A percentile compares a stretch with the other conserved stretches of the same genome.
Evolutionary conservation across 108 stramenopile species (phyloP).

Genomic region (Chaetoceros tenuissimus): DNA sequence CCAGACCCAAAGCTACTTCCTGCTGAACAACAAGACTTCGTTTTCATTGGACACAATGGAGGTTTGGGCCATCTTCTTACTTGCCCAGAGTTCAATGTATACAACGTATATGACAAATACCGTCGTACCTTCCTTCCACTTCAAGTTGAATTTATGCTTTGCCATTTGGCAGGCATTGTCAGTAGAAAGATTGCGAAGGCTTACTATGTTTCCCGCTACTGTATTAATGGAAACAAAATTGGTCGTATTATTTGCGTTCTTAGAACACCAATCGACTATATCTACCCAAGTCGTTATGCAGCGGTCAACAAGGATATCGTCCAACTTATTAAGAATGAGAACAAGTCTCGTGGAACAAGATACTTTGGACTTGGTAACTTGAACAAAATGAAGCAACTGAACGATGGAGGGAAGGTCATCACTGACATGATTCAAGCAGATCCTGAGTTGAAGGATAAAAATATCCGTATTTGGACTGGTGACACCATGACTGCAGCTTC

Average conservation of each 20-base stretch:
- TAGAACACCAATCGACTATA: constrained; percentile 54
- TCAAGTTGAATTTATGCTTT: constrained; percentile 44
- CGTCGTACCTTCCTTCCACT: constrained; percentile 40
- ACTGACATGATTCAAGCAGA: constrained; percentile 51
- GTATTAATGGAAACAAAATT: constrained; percentile 44
- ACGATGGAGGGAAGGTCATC: constrained; percentile 57
- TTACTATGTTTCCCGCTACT: constrained; percentile 47
- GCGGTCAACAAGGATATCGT: constrained; percentile 52
- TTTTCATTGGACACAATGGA: constrained; percentile 65
- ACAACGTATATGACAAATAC: constrained; percentile 48
- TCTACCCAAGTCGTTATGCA: constrained; percentile 34
- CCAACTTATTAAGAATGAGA: constrained; percentile 36
- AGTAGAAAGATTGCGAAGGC: constrained; percentile 25
- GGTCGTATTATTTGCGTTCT: constrained; percentile 53
- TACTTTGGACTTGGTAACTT: constrained; percentile 63
- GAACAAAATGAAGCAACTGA: constrained; percentile 74
- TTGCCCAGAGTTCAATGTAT: constrained; percentile 49
- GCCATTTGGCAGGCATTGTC: constrained; percentile 25
- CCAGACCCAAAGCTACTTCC: constrained; percentile 38
- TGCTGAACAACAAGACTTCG: constrained; percentile 49
- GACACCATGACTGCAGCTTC: constrained; percentile 67
- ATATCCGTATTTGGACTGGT: constrained; percentile 57
- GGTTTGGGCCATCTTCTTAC: constrained; percentile 57
- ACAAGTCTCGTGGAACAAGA: constrained; percentile 38
- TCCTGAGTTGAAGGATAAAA: constrained; percentile 51